phyloP scores from a whole-genome alignment of 192 early-diverging fungal genomes.

The Jimgerdemannia flammicorona region DNA sequence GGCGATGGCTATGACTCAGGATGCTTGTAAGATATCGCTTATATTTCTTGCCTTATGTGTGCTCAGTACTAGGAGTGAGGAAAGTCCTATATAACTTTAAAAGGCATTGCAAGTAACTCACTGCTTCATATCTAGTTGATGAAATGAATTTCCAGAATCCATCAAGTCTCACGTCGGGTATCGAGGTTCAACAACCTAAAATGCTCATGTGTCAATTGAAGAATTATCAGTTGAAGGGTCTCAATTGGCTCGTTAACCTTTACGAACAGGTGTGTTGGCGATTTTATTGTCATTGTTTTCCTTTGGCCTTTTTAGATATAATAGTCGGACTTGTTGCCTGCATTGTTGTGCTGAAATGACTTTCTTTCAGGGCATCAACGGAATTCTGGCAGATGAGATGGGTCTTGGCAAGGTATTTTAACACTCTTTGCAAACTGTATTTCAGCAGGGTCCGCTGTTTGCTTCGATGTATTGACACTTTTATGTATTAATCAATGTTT shows the following conservation, averaged over 20 bases:
- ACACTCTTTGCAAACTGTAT: background rate
- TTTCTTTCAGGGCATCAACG: slow-evolving; percentile 68
- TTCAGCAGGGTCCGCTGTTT: too few relatives aligned
- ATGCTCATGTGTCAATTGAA: slow-evolving; percentile 87
- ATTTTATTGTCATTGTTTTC: background rate
- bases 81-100: background rate
- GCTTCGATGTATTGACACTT: too few relatives aligned
- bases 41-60: background rate
- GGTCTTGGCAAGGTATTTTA: slow-evolving; percentile 37
- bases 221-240: slow-evolving; percentile 77
- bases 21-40: slow-evolving; percentile 33
- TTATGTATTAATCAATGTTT: too few relatives aligned
- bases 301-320: background rate
- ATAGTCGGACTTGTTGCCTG: background rate
- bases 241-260: slow-evolving; percentile 83
- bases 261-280: slow-evolving; percentile 58
- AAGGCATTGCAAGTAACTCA: background rate
- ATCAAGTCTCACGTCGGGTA: slow-evolving; percentile 61
- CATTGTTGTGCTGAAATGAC: background rate
- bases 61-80: background rate
- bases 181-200: slow-evolving; percentile 75
- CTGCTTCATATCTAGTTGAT: slow-evolving; percentile 44
- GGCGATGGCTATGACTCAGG: slow-evolving; percentile 37
- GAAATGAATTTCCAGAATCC: slow-evolving; percentile 88
- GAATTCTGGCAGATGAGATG: slow-evolving; percentile 89